These are phyloP conservation scores for Hyaloperonospora brassicae DNA, from an alignment of 352 stramenopile genomes.

Conservation along the genomic window DNA sequence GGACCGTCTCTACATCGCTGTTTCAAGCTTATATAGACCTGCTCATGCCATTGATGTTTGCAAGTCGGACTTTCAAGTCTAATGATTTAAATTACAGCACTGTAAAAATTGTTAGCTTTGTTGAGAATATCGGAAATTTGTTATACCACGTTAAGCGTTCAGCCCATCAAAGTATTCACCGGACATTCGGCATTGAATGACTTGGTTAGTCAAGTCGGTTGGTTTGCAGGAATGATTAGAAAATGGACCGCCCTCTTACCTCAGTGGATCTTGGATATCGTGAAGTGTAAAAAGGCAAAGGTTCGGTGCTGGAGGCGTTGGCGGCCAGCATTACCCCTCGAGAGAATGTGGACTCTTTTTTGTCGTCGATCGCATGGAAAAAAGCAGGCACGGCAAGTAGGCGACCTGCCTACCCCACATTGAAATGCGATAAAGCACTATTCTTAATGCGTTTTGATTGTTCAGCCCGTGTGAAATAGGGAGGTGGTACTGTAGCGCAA, in stretches of 20 bases:
- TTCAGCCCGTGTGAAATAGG: neutral
- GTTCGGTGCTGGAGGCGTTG: neutral
- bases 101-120: too few relatives aligned
- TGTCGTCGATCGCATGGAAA: neutral
- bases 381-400: neutral
- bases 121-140: too few relatives aligned
- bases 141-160: neutral
- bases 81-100: too few relatives aligned
- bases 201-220: neutral
- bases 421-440: too few relatives aligned
- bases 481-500: constrained; percentile 4
- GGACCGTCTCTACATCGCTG: too few relatives aligned
- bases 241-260: neutral
- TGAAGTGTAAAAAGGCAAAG: constrained; percentile 5
- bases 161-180: neutral
- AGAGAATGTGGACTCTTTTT: neutral
- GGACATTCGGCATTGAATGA: neutral
- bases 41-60: too few relatives aligned
- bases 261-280: neutral
- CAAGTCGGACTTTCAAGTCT: too few relatives aligned
- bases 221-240: neutral
- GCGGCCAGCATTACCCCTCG: constrained; percentile 2
- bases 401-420: too few relatives aligned
- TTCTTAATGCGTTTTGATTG: too few relatives aligned
- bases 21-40: too few relatives aligned